Base-by-base conservation (phyloP, 768 basidiomycete genomes). In the Cystobasidium onofrii region DNA sequence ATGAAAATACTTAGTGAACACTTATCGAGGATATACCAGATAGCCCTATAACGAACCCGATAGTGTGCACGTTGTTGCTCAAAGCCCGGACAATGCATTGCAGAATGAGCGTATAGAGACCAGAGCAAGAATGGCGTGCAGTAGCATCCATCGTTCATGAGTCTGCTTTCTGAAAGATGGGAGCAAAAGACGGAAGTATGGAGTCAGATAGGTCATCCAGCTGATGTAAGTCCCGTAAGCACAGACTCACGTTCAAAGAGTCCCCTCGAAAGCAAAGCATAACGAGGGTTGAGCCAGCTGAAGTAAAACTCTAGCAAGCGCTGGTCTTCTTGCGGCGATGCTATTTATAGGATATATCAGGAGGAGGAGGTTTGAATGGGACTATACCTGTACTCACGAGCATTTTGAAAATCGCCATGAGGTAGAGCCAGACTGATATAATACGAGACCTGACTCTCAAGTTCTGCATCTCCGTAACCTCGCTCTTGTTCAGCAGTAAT, bases 221-320 rank as follows among this genome's bases (percentile, higher is more conserved):
- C 39, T n/a, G 15, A 39, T 6, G 15, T 15, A 39, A 39, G 39
- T 39, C 15, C 7, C 39, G 7, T 60, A 13, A 1, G 2, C 9
- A 29, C 13, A 3, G 4, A 29, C 57, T 60, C 25, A 60, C 57
- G 57, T 15, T 34, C 29, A 23, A 60, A 60, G 2, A 60, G 57
- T 13, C 23, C 31, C 25, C 33, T 4, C 33, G 57, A 60, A 3
- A 60, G 23, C 29, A 60, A 34, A 34, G 57, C 57, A 29, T 64
- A 64, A 27, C 63, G 31, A 25, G 63, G 63, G 27, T 64, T 64
- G 13, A 64, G 63, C 63, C 63, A 64, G 33, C 33, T 41, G 27
- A 64, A 64, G 39, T 64, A 64, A 23, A 41, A 64, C 2, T 46
- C 43, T 12, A 64, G n/a, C 31, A 64, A 29, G 9, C 63, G 9